Percentiles rank a stretch among this genome's conserved stretches.
These are phyloP conservation scores for Pythium pyrilobum DNA, from an alignment of 352 stramenopile genomes.

Conservation along the genomic window DNA sequence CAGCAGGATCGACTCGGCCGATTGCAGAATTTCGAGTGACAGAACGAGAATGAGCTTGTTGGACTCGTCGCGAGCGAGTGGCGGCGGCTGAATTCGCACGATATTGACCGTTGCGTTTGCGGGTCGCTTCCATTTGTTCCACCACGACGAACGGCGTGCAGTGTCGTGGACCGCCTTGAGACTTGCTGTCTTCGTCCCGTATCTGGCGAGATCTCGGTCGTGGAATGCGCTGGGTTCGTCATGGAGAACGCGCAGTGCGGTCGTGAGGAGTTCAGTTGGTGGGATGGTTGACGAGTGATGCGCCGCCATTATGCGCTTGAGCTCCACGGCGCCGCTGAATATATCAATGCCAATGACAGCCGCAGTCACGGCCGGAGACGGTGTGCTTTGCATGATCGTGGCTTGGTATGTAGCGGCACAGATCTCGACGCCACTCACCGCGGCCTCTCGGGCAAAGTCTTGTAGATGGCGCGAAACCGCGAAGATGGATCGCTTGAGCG, in stretches of 20 bases:
- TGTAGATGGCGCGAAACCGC: not conserved
- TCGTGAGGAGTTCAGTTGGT: too few species aligned
- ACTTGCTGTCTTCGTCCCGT: too few species aligned
- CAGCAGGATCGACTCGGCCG: conserved; percentile 8
- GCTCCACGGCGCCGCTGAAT: not conserved
- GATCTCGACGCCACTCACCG: not conserved
- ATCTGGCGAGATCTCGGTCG: too few species aligned
- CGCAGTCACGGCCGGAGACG: not conserved
- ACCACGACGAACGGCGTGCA: too few species aligned
- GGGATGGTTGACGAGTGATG: not conserved
- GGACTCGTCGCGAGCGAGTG: too few species aligned
- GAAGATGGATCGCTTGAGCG: not conserved
- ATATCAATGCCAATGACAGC: not conserved
- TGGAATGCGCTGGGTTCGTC: too few species aligned
- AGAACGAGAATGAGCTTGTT: too few species aligned
- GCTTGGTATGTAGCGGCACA: not conserved
- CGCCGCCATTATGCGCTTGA: not conserved
- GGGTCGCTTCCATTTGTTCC: too few species aligned
- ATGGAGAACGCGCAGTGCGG: too few species aligned
- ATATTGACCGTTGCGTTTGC: too few species aligned
- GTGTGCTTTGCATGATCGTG: not conserved
- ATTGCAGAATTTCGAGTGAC: conserved; percentile 2
- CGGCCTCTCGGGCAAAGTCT: not conserved
- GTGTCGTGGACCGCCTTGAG: too few species aligned
- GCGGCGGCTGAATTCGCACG: too few species aligned